phyloP scores from a whole-genome alignment of 2,329 filamentous ascomycete species.

The Blastomyces percursus region DNA sequence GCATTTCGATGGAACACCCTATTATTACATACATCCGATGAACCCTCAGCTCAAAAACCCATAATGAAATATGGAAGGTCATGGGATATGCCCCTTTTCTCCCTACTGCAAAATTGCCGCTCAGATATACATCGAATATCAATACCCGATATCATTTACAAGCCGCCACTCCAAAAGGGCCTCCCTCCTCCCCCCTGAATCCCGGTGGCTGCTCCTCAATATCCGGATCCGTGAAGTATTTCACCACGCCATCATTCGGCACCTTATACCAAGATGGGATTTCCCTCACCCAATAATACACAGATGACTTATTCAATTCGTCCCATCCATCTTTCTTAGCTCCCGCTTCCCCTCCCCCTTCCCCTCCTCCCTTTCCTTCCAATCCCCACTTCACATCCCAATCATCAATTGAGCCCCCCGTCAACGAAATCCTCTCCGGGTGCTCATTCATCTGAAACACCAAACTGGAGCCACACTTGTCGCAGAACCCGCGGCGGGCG shows the following conservation, averaged over 20 bases:
- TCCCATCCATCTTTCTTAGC: slow-evolving; percentile 13
- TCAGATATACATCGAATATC: neutral
- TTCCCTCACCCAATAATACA: slow-evolving; percentile 39
- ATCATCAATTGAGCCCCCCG: slow-evolving; percentile 35
- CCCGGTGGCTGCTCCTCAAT: slow-evolving; percentile 13
- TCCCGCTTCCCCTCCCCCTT: slow-evolving; percentile 3
- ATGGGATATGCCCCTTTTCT: neutral
- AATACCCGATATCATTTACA: neutral
- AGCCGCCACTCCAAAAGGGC: neutral
- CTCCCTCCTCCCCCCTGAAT: neutral
- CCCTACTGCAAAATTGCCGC: neutral
- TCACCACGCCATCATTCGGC: slow-evolving; percentile 26
- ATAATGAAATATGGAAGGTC: neutral
- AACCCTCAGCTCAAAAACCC: neutral
- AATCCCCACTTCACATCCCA: slow-evolving; percentile 24
- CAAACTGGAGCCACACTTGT: slow-evolving; percentile 37
- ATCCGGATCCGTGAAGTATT: slow-evolving; percentile 17
- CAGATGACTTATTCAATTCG: slow-evolving; percentile 16
- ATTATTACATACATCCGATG: neutral
- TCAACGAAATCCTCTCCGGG: slow-evolving; percentile 25
- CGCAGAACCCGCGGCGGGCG: slow-evolving; percentile 38
- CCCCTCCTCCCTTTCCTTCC: slow-evolving; percentile 8
- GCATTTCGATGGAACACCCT: neutral
- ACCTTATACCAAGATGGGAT: slow-evolving; percentile 31
- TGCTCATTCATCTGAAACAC: slow-evolving; percentile 33